phyloP scores from a whole-genome alignment of 352 stramenopile genomes.

The Peronospora belbahrii region DNA sequence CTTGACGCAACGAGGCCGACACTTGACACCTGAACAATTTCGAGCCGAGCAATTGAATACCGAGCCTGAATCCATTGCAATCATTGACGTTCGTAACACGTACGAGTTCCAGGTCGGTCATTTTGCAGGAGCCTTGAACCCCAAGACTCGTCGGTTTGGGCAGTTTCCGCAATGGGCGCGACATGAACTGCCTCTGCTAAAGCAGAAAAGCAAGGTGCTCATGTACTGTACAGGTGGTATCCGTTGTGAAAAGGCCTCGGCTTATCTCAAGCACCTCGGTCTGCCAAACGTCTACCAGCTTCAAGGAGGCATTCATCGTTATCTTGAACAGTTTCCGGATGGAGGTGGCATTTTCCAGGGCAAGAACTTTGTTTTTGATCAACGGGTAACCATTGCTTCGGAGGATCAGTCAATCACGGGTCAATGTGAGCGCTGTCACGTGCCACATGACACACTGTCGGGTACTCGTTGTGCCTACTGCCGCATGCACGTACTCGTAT shows the following conservation, averaged over 20 bases:
- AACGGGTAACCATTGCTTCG: slow-evolving; percentile 64
- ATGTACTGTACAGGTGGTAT: slow-evolving; percentile 86
- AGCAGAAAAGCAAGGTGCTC: slow-evolving; percentile 68
- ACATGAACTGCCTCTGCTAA: slow-evolving; percentile 41
- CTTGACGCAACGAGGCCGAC: slow-evolving; percentile 31
- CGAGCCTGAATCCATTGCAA: slow-evolving; percentile 22
- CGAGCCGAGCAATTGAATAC: slow-evolving; percentile 31
- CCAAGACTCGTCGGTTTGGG: slow-evolving; percentile 72
- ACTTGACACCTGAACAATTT: slow-evolving; percentile 63
- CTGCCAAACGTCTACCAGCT: slow-evolving; percentile 71
- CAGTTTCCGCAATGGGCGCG: slow-evolving; percentile 70
- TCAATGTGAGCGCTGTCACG: slow-evolving; percentile 47
- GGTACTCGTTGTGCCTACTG: slow-evolving; percentile 67
- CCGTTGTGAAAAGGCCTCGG: slow-evolving; percentile 78
- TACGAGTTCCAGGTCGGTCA: slow-evolving; percentile 82
- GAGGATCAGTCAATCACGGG: slow-evolving; percentile 49
- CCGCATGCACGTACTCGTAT: slow-evolving; percentile 73
- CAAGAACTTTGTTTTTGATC: slow-evolving; percentile 86
- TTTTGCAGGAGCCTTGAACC: slow-evolving; percentile 66
- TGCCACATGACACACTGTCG: slow-evolving; percentile 55
- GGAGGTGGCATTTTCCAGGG: slow-evolving; percentile 62
- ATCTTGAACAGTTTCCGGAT: slow-evolving; percentile 70
- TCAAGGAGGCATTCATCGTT: slow-evolving; percentile 75
- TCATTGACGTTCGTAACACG: slow-evolving; percentile 72
- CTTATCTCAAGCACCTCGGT: slow-evolving; percentile 64